Evolutionary conservation across 2,329 filamentous ascomycete species (phyloP).

Genomic region (Neonectria neomacrospora): DNA sequence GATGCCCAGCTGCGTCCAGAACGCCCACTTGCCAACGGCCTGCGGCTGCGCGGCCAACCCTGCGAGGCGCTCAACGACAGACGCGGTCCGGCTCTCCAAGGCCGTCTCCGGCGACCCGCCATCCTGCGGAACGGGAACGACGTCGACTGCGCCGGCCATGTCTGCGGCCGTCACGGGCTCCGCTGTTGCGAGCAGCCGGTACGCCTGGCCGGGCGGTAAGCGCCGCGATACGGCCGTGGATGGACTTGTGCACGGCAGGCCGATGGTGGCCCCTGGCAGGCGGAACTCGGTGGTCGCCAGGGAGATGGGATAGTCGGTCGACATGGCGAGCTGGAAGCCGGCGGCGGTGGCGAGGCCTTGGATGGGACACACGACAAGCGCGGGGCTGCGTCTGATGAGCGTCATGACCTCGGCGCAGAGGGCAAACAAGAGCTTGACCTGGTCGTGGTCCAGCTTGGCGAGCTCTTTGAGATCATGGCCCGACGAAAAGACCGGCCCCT

Average conservation of each 20-base stretch:
- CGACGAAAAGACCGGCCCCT: constrained; percentile 39
- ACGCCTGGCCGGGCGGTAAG: constrained; percentile 26
- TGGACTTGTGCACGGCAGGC: constrained; percentile 40
- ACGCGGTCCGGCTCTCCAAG: constrained; percentile 28
- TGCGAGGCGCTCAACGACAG: constrained; percentile 23
- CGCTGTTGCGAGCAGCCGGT: constrained; percentile 35
- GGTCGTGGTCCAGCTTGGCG: constrained; percentile 3
- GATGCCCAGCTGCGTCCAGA: constrained; percentile 38
- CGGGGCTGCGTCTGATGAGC: constrained; percentile 38
- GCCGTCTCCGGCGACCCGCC: neutral
- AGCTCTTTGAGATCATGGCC: constrained; percentile 42
- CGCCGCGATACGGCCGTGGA: constrained; percentile 38
- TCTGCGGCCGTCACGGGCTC: constrained; percentile 31
- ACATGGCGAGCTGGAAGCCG: constrained; percentile 42
- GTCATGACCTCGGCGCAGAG: constrained; percentile 40
- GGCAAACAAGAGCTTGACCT: constrained; percentile 34
- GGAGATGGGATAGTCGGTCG: constrained; percentile 37
- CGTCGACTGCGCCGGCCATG: constrained; percentile 33
- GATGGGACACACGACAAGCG: constrained; percentile 36
- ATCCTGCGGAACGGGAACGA: constrained; percentile 4
- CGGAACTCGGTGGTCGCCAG: constrained; percentile 33
- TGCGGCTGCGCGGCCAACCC: constrained; percentile 35
- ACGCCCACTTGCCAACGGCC: constrained; percentile 42
- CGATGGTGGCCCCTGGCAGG: constrained; percentile 37
- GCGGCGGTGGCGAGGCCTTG: constrained; percentile 42